Conservation (phyloP, 768 basidiomycete species). For the Gyrodon lividus region DNA sequence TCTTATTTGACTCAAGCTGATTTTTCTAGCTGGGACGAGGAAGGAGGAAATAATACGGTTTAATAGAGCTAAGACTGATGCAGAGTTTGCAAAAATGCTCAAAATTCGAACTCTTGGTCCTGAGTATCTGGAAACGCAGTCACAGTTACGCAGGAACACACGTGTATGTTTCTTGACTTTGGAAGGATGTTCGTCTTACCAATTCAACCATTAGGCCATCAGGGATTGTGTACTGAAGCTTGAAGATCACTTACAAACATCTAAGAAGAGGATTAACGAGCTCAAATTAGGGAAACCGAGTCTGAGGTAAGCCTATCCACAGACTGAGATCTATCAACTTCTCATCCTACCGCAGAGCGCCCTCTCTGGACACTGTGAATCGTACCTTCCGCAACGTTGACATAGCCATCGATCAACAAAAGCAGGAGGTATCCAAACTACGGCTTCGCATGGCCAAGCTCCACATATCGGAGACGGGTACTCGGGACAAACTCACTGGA, state of each 20-base stretch:
- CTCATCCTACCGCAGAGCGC: conserved; percentile 51
- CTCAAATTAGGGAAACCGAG: conserved; percentile 59
- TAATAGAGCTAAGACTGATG: conserved; percentile 72
- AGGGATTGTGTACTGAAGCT: conserved; percentile 75
- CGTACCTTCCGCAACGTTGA: conserved; percentile 87
- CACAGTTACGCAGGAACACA: conserved; percentile 66
- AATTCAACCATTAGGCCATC: conserved; percentile 46
- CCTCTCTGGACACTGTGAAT: conserved; percentile 79
- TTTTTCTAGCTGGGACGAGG: conserved; percentile 64
- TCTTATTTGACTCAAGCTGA: background rate
- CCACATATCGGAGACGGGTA: conserved; percentile 32
- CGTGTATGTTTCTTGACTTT: conserved; percentile 46
- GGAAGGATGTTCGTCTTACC: conserved; percentile 4
- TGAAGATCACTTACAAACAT: conserved; percentile 66
- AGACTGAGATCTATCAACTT: background rate
- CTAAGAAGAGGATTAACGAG: conserved; percentile 68
- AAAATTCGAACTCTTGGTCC: conserved; percentile 80
- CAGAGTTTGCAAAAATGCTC: conserved; percentile 74
- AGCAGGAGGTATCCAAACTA: conserved; percentile 50
- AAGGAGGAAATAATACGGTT: conserved; percentile 83
- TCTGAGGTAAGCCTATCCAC: conserved; percentile 49
- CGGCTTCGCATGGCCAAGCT: conserved; percentile 53
- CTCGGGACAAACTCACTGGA: conserved; percentile 44
- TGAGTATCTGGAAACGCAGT: conserved; percentile 83
- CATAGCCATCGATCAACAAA: conserved; percentile 61